Evolutionary conservation across 164 flowering plant species (phyloP), one percentile per base, ranked within the genome.

Genomic region (Stephania japonica): DNA sequence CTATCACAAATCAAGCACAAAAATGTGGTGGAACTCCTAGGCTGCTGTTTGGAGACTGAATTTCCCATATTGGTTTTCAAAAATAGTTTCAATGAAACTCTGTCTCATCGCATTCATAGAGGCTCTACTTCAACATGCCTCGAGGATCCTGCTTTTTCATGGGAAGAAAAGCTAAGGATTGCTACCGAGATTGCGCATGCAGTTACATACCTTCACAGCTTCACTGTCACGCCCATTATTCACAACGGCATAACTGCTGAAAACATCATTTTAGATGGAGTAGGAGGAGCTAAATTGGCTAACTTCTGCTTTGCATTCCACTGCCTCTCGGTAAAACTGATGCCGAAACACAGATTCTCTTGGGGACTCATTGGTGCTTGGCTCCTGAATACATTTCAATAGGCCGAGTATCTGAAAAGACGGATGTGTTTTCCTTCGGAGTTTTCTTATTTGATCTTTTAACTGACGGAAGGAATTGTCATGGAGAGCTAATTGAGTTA

Each of bases 321-420:
- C 44, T 59, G 32, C 74, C 74, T 18, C 9, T 64, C n/a, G 68
- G 56, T 11, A 27, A 62, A 32, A 63, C 68, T 16, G 65, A 72
- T 5, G 67, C 63, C 14, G 56, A 63, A 43, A n/a, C 3, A 5
- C 14, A 0, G 1, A 42, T 53, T 13, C 16, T 72, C 32, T 19
- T 16, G 65, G 74, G 74, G 32, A 42, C 59, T 19, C 19, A 50
- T 12, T 68, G 74, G 6, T 70, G 18, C 21, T 13, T 70, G 8
- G 73, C n/a, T 56, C 65, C 73, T 14, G 65, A 70, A 26, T 70
- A 70, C 47, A 25, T 53, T 24, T 19, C 63, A 18, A 21, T 27
- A 16, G 65, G 65, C 25, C 43, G 44, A 42, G 9, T 69, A 12
- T 26, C 71, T 0, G 61, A 69, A 13, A 69, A 49, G 26, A 25